Evolutionary conservation across 192 early-diverging fungal species (phyloP), one percentile per base, ranked within the genome.

Genomic region (Podila epigama): DNA sequence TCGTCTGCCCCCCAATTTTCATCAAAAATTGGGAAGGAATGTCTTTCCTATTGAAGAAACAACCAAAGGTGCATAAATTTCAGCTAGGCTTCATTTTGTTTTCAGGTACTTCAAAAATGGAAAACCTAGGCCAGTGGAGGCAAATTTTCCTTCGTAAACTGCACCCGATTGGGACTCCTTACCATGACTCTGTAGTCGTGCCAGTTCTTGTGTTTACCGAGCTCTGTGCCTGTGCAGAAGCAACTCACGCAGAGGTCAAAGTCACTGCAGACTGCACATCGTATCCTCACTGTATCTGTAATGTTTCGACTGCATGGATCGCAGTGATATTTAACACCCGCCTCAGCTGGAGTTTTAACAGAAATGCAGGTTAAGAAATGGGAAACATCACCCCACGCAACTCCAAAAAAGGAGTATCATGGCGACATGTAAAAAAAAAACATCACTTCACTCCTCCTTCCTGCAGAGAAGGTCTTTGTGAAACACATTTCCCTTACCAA

Each of bases 221-320:
- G 68, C 83, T 97, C 96, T 40, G 83, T 84, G 20, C 97, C 98
- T 36, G 78, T 80, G 51, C 89, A 90, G 79, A 99, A 99, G 70
- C 98, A 99, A 8, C 89, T 89, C 52, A 97, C 92, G 70, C 98
- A 99, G 13, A 98, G 83, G 80, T 98, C 94, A 78, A 98, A 93
- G 80, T 98, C 95, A 62, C 87, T 72, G 58, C 93, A 94, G 59
- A 92, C 86, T 58, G 84, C 90, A 69, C 93, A 99, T 57, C 90
- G 88, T 65, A 99, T 92, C 52, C 93, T 90, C 31, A 96, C 91
- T 4, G 94, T 87, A 60, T 96, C 90, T 28, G 94, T 95, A 39
- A 99, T 89, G 69, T 97, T 94, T 54, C 89, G 90, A 51, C 88
- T 87, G 84, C 98, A 99, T 31, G 84, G 84, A 81, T 98, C 95